Evolutionary conservation across 2,329 filamentous ascomycete genomes (phyloP).

Genomic region (Alternaria incomplexa): DNA sequence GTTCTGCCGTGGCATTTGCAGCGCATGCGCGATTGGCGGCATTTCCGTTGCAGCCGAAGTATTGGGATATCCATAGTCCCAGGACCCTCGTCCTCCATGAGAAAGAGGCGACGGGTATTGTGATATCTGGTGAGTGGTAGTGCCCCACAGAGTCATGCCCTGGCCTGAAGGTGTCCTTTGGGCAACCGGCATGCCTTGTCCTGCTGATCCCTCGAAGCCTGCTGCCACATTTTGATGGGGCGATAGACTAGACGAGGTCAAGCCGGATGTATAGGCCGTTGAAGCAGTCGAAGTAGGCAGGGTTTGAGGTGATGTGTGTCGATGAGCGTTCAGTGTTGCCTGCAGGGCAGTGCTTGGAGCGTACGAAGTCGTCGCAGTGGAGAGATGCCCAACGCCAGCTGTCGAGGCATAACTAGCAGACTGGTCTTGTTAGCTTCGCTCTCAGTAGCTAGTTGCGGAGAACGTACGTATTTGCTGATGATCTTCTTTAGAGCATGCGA

Average conservation of each 20-base stretch:
- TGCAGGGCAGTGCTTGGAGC: conserved; percentile 54
- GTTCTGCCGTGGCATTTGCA: conserved; percentile 44
- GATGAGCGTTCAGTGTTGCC: conserved; percentile 55
- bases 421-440: conserved; percentile 53
- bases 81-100: conserved; percentile 40
- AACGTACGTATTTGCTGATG: conserved; percentile 88
- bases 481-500: conserved; percentile 93
- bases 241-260: conserved; percentile 54
- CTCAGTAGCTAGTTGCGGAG: conserved; percentile 16
- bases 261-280: conserved; percentile 51
- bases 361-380: conserved; percentile 43
- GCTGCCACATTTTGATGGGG: conserved; percentile 51
- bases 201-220: conserved; percentile 48
- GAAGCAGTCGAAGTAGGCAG: conserved; percentile 53
- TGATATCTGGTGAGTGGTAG: conserved; percentile 38
- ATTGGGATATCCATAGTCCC: conserved; percentile 47
- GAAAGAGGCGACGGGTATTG: conserved; percentile 41
- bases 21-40: conserved; percentile 35
- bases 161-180: conserved; percentile 42
- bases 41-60: conserved; percentile 33
- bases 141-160: conserved; percentile 45
- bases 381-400: conserved; percentile 56
- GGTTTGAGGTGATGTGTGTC: conserved; percentile 57
- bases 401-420: conserved; percentile 74
- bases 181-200: conserved; percentile 41